phyloP scores from a whole-genome alignment of 1,284 basidiomycete species.

The Sanghuangporus sanghuang region DNA sequence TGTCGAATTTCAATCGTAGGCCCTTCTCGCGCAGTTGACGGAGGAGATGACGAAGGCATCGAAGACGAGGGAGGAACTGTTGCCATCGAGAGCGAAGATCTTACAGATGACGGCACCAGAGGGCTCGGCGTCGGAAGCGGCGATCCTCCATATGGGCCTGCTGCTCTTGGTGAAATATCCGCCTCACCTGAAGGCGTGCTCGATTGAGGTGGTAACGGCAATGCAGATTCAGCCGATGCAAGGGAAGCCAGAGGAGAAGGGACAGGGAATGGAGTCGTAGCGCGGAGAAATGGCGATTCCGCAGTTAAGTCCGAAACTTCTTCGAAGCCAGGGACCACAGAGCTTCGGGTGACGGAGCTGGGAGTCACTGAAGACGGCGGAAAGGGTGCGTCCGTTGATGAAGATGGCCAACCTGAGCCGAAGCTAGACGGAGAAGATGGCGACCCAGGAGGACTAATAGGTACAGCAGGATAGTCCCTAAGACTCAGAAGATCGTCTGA shows the following conservation, averaged over 20 bases:
- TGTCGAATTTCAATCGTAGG: slow-evolving; percentile 20
- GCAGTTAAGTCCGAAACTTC: slow-evolving; percentile 5
- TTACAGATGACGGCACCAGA: not conserved
- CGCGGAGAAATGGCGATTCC: slow-evolving; percentile 6
- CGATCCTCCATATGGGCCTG: not conserved
- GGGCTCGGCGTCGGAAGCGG: slow-evolving; percentile 2
- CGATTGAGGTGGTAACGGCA: slow-evolving; percentile 1
- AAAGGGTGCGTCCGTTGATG: slow-evolving; percentile 10
- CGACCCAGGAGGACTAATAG: slow-evolving; percentile 14
- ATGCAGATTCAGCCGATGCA: slow-evolving; percentile 2
- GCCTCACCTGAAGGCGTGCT: slow-evolving; percentile 1
- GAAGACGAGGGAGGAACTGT: slow-evolving; percentile 18
- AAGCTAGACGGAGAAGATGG: slow-evolving; percentile 7
- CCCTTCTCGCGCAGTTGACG: slow-evolving; percentile 26
- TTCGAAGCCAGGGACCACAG: not conserved
- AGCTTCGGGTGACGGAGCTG: slow-evolving; percentile 7
- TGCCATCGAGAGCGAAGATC: slow-evolving; percentile 7
- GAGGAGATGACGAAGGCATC: slow-evolving; percentile 27
- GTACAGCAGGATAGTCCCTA: slow-evolving; percentile 29
- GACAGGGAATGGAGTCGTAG: not conserved
- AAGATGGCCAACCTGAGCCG: slow-evolving; percentile 4
- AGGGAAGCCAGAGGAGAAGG: slow-evolving; percentile 9
- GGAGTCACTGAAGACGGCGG: slow-evolving; percentile 16
- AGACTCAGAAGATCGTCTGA: slow-evolving; percentile 49
- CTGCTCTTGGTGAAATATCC: slow-evolving; percentile 1